Conservation (phyloP, 116 monocot genomes). For the Iris pallida region DNA sequence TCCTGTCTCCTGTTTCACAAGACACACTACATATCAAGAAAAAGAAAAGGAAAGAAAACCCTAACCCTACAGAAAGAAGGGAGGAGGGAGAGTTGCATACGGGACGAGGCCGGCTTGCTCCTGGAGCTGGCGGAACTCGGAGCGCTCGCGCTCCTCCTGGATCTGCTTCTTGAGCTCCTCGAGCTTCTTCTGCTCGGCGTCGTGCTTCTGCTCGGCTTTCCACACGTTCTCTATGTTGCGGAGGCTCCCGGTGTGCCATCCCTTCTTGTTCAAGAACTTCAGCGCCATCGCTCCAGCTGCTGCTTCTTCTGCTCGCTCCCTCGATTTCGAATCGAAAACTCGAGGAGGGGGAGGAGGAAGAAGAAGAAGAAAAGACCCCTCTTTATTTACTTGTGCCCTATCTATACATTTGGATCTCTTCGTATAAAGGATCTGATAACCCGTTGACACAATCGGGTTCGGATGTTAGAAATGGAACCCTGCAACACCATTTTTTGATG, state of each 20-base stretch:
- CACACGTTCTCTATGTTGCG: conserved; percentile 96
- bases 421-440: no score
- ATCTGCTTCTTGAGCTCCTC: conserved; percentile 96
- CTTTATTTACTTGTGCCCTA: no score
- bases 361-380: no score
- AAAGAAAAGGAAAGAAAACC: conserved; percentile 13
- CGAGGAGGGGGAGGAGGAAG: no score
- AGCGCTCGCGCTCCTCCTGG: conserved; percentile 77
- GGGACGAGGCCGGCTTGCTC: conserved; percentile 80
- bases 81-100: conserved; percentile 18
- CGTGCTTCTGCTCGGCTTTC: conserved; percentile 97
- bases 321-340: no score
- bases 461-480: no score
- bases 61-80: conserved; percentile 11
- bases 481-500: no score
- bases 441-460: no score
- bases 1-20: conserved; percentile 59
- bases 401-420: no score
- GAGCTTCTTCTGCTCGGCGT: conserved; percentile 77
- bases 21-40: background rate
- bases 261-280: conserved; percentile 99
- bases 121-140: conserved; percentile 80
- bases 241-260: conserved; percentile 97
- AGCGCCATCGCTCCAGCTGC: conserved; percentile 41
- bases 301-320: background rate